Conservation (phyloP, 352 stramenopile genomes). For the Phytopythium helicoides region DNA sequence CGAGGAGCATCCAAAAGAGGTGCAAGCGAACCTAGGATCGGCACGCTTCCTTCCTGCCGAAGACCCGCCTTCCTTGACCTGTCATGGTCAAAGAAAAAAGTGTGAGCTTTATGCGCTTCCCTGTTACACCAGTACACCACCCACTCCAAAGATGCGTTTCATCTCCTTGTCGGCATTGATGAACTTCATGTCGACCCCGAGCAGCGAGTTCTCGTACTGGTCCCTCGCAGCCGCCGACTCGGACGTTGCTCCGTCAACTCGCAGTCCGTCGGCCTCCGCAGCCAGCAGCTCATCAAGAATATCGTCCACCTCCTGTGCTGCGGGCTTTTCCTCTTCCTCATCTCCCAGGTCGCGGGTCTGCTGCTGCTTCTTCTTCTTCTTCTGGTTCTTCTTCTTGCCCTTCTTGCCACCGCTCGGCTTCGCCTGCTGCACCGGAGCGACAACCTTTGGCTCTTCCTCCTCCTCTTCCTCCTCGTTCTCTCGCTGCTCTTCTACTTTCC, state of each 20-base stretch:
- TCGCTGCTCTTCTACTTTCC: conserved; percentile 9
- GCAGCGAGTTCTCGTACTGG: conserved; percentile 53
- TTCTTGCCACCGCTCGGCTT: conserved; percentile 6
- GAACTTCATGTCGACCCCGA: conserved; percentile 66
- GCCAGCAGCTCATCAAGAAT: conserved; percentile 61
- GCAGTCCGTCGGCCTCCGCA: conserved; percentile 23
- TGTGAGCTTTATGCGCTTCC: not conserved
- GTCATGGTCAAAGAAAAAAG: not conserved
- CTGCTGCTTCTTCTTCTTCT: conserved; percentile 7
- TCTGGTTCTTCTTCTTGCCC: conserved; percentile 29
- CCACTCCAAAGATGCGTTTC: conserved; percentile 86
- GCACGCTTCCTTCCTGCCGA: conserved; percentile 42
- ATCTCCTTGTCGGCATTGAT: conserved; percentile 88
- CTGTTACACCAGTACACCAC: not conserved
- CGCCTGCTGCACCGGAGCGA: conserved; percentile 7
- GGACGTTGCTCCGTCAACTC: conserved; percentile 20
- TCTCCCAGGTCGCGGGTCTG: conserved; percentile 9
- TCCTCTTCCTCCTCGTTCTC: conserved; percentile 18
- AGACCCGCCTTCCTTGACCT: conserved; percentile 67
- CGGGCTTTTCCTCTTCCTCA: conserved; percentile 24
- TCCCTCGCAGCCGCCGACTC: conserved; percentile 20
- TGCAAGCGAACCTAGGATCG: conserved; percentile 42
- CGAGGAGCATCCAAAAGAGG: not conserved
- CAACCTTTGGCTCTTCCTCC: conserved; percentile 4
- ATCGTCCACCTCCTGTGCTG: conserved; percentile 56